Percentiles rank a stretch among this genome's conserved stretches.
These are phyloP conservation scores for Xylaria sp. DNA, from an alignment of 2,329 filamentous ascomycete species.

Conservation along the genomic window DNA sequence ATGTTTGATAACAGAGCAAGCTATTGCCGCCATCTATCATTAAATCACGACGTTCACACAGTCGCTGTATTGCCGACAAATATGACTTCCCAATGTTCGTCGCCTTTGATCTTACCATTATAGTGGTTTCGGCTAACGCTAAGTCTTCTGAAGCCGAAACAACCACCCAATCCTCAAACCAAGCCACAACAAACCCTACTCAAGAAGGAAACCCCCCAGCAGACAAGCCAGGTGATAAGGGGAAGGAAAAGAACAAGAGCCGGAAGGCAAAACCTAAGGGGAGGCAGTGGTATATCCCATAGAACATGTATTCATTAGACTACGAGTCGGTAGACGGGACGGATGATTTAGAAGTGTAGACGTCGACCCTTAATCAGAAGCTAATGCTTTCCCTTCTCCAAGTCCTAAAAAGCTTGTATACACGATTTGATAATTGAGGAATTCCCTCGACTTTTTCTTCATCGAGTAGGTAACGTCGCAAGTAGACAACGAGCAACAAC, in stretches of 20 bases:
- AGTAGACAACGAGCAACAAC: not conserved
- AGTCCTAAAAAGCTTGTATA: not conserved
- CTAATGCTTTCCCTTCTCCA: not conserved
- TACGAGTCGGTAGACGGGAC: no score
- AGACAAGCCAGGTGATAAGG: not conserved
- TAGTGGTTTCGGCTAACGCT: not conserved
- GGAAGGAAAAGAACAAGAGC: not conserved
- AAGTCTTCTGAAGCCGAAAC: not conserved
- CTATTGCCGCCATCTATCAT: not conserved
- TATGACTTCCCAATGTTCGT: not conserved
- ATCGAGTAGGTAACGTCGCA: not conserved
- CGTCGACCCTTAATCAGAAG: not conserved
- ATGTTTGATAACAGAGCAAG: conserved; percentile 4
- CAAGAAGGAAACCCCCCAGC: not conserved
- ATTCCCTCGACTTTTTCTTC: not conserved
- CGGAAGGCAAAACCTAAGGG: not conserved
- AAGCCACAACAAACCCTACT: not conserved
- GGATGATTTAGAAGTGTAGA: not conserved
- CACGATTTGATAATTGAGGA: not conserved
- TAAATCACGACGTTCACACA: not conserved
- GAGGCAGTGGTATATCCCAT: not conserved
- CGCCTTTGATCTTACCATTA: not conserved
- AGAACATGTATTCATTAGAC: not conserved
- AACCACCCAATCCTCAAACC: not conserved
- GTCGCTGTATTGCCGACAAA: not conserved